Conservation (phyloP, 108 stramenopile species). For the Mayamaea pseudoterrestris region DNA sequence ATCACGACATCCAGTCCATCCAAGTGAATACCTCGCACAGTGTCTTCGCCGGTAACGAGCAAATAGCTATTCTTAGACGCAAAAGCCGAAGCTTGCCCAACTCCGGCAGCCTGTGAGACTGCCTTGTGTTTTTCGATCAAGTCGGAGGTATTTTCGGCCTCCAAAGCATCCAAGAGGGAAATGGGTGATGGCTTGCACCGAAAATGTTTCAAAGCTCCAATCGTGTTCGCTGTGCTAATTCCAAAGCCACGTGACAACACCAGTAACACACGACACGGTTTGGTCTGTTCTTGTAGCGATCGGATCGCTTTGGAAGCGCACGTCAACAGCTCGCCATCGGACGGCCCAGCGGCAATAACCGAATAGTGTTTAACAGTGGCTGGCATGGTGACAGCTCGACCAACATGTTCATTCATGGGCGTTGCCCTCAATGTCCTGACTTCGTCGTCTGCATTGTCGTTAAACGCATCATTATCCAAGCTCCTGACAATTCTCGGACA, state of each 20-base stretch:
- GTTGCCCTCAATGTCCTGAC: background rate
- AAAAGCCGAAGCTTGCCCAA: conserved; percentile 35
- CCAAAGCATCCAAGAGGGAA: conserved; percentile 57
- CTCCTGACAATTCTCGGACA: conserved; percentile 61
- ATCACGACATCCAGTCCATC: conserved; percentile 76
- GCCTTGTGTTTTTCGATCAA: conserved; percentile 62
- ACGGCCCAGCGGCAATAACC: conserved; percentile 39
- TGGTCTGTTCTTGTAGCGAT: conserved; percentile 7
- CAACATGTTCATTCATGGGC: conserved; percentile 23
- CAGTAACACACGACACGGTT: conserved; percentile 33
- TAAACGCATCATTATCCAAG: conserved; percentile 14
- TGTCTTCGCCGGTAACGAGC: conserved; percentile 81
- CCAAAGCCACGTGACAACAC: conserved; percentile 68
- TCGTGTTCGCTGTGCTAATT: conserved; percentile 52
- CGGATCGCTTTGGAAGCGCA: conserved; percentile 51
- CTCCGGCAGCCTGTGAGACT: conserved; percentile 66
- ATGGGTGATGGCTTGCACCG: conserved; percentile 57
- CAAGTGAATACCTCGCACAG: conserved; percentile 88
- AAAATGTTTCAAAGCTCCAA: conserved; percentile 82
- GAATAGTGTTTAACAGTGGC: conserved; percentile 59
- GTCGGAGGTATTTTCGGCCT: conserved; percentile 59
- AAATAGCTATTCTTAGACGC: conserved; percentile 23
- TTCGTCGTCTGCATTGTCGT: conserved; percentile 8
- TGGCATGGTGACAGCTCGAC: conserved; percentile 76
- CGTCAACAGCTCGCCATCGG: conserved; percentile 57